phyloP scores from a whole-genome alignment of 2,329 filamentous ascomycete genomes.

The Cryphonectria naterciae region DNA sequence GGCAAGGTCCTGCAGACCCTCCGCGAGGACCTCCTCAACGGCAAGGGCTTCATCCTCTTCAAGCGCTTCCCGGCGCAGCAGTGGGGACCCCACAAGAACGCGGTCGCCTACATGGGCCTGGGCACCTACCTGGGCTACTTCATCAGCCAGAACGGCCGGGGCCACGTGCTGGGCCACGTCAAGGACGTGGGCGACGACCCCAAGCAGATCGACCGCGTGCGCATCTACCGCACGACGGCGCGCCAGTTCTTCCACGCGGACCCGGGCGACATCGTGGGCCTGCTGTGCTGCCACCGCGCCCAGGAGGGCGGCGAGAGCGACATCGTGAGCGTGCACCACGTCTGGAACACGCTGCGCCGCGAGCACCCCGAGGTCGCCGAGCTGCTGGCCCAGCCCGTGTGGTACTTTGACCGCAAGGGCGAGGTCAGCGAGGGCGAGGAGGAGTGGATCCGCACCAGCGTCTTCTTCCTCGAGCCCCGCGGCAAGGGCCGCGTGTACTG shows the following conservation, averaged over 20 bases:
- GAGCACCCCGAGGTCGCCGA: conserved; percentile 80
- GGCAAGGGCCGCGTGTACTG: conserved; percentile 71
- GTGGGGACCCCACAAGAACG: conserved; percentile 81
- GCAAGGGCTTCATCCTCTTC: conserved; percentile 89
- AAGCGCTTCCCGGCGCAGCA: conserved; percentile 77
- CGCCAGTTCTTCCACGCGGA: conserved; percentile 86
- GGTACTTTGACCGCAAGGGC: conserved; percentile 93
- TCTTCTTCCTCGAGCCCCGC: conserved; percentile 77
- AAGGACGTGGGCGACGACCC: conserved; percentile 86
- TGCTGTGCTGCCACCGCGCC: conserved; percentile 79
- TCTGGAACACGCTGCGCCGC: conserved; percentile 78
- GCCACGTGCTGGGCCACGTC: conserved; percentile 86
- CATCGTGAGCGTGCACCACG: conserved; percentile 75
- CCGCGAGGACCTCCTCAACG: conserved; percentile 63
- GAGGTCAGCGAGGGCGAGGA: conserved; percentile 76
- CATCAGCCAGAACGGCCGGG: conserved; percentile 81
- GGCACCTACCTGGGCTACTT: conserved; percentile 87
- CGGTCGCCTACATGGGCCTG: conserved; percentile 88
- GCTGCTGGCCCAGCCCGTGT: conserved; percentile 74
- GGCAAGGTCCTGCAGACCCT: conserved; percentile 41
- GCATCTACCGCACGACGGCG: conserved; percentile 88
- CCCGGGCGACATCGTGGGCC: conserved; percentile 79
- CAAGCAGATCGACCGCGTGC: conserved; percentile 80
- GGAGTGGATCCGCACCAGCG: conserved; percentile 70
- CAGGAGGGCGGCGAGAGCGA: conserved; percentile 84